phyloP scores from a whole-genome alignment of 441 rosid genomes.

The Biscutella auriculata region DNA sequence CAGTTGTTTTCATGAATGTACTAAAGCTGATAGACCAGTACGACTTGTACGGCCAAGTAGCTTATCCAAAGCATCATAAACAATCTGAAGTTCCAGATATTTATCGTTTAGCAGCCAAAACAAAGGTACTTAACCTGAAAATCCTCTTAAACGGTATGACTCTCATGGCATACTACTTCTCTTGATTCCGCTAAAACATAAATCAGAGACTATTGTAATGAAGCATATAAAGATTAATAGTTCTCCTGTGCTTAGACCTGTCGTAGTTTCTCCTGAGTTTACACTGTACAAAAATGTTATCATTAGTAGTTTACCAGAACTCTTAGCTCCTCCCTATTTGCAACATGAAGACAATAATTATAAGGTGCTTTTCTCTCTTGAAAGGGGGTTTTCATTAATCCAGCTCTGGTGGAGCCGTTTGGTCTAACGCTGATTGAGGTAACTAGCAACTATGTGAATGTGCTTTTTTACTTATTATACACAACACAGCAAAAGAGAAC shows the following conservation, averaged over 20 bases:
- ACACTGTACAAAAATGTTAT: neutral
- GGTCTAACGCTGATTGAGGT: slow-evolving; percentile 97
- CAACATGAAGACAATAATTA: neutral
- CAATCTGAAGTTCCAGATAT: slow-evolving; percentile 92
- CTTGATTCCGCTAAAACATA: neutral
- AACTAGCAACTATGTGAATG: slow-evolving; percentile 1
- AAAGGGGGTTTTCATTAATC: slow-evolving; percentile 99
- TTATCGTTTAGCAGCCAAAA: slow-evolving; percentile 83
- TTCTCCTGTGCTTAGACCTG: slow-evolving; percentile 2
- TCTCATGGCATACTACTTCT: neutral
- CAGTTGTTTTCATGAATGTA: slow-evolving; percentile 72
- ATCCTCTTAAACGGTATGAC: neutral
- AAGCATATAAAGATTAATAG: neutral
- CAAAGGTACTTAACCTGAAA: slow-evolving; percentile 41
- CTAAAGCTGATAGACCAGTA: slow-evolving; percentile 84
- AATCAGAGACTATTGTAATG: neutral
- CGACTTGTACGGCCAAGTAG: slow-evolving; percentile 88
- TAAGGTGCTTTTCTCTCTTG: slow-evolving; percentile 16
- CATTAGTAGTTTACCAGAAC: neutral
- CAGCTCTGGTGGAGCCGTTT: slow-evolving; percentile 93
- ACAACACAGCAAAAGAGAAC: neutral
- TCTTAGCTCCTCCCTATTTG: neutral
- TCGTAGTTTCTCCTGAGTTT: neutral
- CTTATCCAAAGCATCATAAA: slow-evolving; percentile 94
- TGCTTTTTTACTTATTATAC: slow-evolving; percentile 2